These are phyloP conservation scores for Boletus rubropictus DNA, from an alignment of 768 basidiomycete genomes.

Conservation along the genomic window DNA sequence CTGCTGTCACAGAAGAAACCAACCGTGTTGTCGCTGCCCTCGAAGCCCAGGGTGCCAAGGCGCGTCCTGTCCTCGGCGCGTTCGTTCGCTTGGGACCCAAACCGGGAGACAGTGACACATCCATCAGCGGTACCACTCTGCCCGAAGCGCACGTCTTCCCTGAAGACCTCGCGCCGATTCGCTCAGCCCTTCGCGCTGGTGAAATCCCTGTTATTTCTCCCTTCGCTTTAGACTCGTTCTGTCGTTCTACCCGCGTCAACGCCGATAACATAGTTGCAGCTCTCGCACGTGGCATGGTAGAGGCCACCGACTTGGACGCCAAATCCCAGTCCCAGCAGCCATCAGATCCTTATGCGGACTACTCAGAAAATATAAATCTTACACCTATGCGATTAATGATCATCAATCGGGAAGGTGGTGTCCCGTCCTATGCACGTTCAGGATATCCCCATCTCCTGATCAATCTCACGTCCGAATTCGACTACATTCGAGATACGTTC, in stretches of 20 bases:
- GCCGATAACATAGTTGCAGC: conserved; percentile 87
- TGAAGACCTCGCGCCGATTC: conserved; percentile 75
- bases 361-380: conserved; percentile 63
- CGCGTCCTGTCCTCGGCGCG: conserved; percentile 84
- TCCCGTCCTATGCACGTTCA: conserved; percentile 93
- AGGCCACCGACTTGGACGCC: conserved; percentile 46
- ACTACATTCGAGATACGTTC: conserved; percentile 84
- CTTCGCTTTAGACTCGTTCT: conserved; percentile 87
- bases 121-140: conserved; percentile 31
- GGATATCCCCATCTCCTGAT: conserved; percentile 94
- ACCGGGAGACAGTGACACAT: conserved; percentile 39
- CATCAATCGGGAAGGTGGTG: conserved; percentile 93
- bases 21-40: conserved; percentile 80
- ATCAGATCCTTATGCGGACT: conserved; percentile 32
- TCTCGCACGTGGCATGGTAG: conserved; percentile 77
- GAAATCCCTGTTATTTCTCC: conserved; percentile 97
- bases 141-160: conserved; percentile 80
- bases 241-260: conserved; percentile 77
- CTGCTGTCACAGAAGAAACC: conserved; percentile 66
- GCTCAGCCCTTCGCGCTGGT: conserved; percentile 83
- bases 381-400: conserved; percentile 95
- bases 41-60: conserved; percentile 78
- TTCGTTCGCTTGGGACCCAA: conserved; percentile 80
- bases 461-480: conserved; percentile 84
- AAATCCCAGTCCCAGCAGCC: conserved; percentile 30